These are phyloP conservation scores for Mortierella sp. DNA, from an alignment of 371 early-diverging fungal species.

Conservation along the genomic window DNA sequence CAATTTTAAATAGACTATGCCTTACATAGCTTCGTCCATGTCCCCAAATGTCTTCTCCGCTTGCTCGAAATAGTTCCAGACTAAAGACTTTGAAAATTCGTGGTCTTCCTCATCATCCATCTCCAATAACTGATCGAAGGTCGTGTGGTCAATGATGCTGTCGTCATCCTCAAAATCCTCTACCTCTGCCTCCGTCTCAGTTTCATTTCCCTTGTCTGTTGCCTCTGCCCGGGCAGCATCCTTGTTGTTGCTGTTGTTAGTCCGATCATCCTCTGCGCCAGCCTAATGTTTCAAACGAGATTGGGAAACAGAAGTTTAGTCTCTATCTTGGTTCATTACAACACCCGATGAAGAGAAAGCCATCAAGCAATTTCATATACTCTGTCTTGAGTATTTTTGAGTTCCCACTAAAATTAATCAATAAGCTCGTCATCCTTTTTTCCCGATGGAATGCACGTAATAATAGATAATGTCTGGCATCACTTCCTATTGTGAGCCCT, in stretches of 20 bases:
- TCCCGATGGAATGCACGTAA: too few species aligned
- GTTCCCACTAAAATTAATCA: constrained; percentile 16
- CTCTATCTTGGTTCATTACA: background rate
- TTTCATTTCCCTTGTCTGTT: constrained; percentile 26
- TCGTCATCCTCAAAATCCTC: constrained; percentile 15
- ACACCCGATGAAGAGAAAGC: background rate
- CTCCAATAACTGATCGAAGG: constrained; percentile 84
- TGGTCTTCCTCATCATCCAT: constrained; percentile 88
- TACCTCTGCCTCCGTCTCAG: constrained; percentile 27
- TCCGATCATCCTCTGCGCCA: constrained; percentile 19
- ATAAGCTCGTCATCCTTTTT: background rate
- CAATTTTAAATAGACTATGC: background rate
- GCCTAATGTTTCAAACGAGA: constrained; percentile 15
- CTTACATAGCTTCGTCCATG: constrained; percentile 80
- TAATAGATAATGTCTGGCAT: background rate
- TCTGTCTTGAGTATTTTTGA: constrained; percentile 9
- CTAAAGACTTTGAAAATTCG: constrained; percentile 79
- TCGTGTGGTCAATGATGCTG: constrained; percentile 73
- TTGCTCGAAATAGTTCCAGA: constrained; percentile 82
- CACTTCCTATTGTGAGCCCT: constrained; percentile 2
- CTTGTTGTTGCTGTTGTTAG: constrained; percentile 11
- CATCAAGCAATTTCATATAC: background rate
- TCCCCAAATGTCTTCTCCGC: constrained; percentile 76
- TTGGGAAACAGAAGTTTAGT: background rate
- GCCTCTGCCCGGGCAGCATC: constrained; percentile 9